A percentile compares a stretch with the other conserved stretches of the same genome.
These are phyloP conservation scores for Apostasia ramifera DNA, from an alignment of 106 monocot species.

Conservation along the genomic window DNA sequence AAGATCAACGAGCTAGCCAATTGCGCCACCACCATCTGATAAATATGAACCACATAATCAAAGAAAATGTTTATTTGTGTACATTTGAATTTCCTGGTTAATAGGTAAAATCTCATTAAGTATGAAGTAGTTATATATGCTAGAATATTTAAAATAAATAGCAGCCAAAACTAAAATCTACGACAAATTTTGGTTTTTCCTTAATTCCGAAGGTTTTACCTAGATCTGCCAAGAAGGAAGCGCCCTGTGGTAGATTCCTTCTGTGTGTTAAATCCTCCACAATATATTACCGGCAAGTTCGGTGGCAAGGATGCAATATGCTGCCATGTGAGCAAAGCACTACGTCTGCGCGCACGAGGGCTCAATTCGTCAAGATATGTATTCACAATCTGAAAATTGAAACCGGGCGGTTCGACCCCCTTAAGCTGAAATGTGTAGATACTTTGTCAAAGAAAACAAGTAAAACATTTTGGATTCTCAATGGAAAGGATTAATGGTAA, in stretches of 20 bases:
- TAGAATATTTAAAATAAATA: too few species aligned
- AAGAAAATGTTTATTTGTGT: too few species aligned
- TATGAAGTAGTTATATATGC: too few species aligned
- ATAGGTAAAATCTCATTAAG: too few species aligned
- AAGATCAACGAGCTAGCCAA: too few species aligned
- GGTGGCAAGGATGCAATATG: constrained; percentile 96
- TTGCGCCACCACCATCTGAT: too few species aligned
- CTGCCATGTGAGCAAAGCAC: constrained; percentile 96
- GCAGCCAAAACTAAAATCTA: neutral
- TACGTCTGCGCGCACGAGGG: constrained; percentile 81
- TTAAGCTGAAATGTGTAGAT: constrained; percentile 95
- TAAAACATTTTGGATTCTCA: neutral
- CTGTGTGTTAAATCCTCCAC: constrained; percentile 92
- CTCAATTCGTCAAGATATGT: constrained; percentile 83
- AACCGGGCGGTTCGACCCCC: constrained; percentile 82
- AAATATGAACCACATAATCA: too few species aligned
- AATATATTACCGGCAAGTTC: constrained; percentile 78
- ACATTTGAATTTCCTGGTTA: too few species aligned
- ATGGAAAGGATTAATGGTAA: neutral
- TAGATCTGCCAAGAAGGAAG: constrained; percentile 91
- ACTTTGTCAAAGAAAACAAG: constrained; percentile 60
- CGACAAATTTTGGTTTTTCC: neutral
- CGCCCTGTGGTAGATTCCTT: constrained; percentile 97
- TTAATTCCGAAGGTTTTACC: constrained; percentile 32
- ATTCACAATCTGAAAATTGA: constrained; percentile 92